Conservation (phyloP, 2,329 filamentous ascomycete species). For the Phoma sp. region DNA sequence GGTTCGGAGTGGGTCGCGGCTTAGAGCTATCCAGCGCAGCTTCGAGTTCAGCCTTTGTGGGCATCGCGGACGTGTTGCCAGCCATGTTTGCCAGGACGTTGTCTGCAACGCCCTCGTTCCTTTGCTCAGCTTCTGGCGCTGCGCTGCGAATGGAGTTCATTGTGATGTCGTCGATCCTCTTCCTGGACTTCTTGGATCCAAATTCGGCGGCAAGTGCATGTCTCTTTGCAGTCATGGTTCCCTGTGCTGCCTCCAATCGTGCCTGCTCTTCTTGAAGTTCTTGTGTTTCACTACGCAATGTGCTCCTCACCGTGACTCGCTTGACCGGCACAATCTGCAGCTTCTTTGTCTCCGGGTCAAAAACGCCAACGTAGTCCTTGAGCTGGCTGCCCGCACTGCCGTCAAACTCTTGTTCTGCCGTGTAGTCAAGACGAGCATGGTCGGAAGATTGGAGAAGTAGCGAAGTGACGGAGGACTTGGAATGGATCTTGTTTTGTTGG, state of each 20-base stretch:
- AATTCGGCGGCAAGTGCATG: conserved; percentile 78
- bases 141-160: conserved; percentile 69
- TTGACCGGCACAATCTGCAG: conserved; percentile 61
- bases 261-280: conserved; percentile 47
- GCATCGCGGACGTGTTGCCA: conserved; percentile 67
- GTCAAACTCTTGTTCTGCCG: conserved; percentile 58
- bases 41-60: conserved; percentile 69
- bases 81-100: conserved; percentile 68
- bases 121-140: conserved; percentile 23
- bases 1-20: conserved; percentile 74
- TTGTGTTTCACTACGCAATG: conserved; percentile 52
- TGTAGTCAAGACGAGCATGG: conserved; percentile 66
- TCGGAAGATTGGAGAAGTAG: conserved; percentile 66
- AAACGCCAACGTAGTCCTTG: conserved; percentile 67
- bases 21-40: conserved; percentile 70
- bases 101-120: conserved; percentile 39
- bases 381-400: conserved; percentile 56
- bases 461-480: conserved; percentile 45
- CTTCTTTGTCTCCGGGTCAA: conserved; percentile 59
- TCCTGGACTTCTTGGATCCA: conserved; percentile 85
- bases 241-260: conserved; percentile 33
- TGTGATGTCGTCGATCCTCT: conserved; percentile 71
- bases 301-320: conserved; percentile 61
- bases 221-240: conserved; percentile 62
- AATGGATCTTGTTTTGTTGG: conserved; percentile 42